Conservation (phyloP, 2,329 filamentous ascomycete species). For the Ceratocystis huliohia region DNA sequence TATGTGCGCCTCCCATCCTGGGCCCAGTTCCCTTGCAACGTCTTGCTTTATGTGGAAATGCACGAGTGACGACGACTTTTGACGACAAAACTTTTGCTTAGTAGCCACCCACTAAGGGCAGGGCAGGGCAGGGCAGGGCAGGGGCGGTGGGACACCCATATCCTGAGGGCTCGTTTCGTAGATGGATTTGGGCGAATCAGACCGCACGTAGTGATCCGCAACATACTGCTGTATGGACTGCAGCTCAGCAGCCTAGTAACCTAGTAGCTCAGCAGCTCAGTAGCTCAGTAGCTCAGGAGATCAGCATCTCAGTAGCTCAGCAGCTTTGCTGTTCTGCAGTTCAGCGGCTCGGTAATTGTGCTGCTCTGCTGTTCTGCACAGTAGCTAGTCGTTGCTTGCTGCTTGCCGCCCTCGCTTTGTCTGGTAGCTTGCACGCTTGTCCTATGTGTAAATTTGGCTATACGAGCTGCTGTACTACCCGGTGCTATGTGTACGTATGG, state of each 20-base stretch:
- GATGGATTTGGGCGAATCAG: not conserved
- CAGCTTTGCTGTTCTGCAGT: too few relatives aligned
- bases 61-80: not conserved
- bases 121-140: too few relatives aligned
- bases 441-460: constrained; percentile 5
- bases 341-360: too few relatives aligned
- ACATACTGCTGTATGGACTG: not conserved
- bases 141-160: too few relatives aligned
- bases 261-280: too few relatives aligned
- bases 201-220: not conserved
- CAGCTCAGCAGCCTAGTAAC: not conserved
- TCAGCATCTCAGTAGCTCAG: too few relatives aligned
- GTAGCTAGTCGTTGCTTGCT: not conserved
- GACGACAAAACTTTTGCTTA: not conserved
- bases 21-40: not conserved
- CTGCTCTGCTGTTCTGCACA: too few relatives aligned
- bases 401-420: not conserved
- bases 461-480: constrained; percentile 11
- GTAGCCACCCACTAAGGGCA: too few relatives aligned
- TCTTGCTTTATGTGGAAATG: not conserved
- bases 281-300: too few relatives aligned
- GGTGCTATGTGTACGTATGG: not conserved
- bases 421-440: constrained; percentile 1
- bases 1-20: not conserved
- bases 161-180: not conserved